Evolutionary conservation across 257 asterid species (phyloP), one percentile per base, ranked within the genome.

Genomic region (Hygrophila difformis): DNA sequence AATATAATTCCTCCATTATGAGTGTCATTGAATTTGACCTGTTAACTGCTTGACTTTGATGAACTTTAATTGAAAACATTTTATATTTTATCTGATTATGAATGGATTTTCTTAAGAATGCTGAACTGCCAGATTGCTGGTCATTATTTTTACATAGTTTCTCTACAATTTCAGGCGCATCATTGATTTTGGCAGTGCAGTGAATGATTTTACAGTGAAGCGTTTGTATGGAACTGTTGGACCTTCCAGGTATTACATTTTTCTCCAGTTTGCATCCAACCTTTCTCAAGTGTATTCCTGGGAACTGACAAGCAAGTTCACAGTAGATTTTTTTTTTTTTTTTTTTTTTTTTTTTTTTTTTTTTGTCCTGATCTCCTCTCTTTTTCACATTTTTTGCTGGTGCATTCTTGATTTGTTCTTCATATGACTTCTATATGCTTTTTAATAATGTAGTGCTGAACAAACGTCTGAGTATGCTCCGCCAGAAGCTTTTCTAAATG

Each of bases 161-260:
- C n/a, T n/a, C n/a, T n/a, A n/a, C n/a, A 35, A 28, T 26, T 59
- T 41, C 79, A 89, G 98, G 94, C 98, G 94, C 63, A 73, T 89
- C 59, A 89, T 89, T 66, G 98, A 85, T 84, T 89, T 89, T 44
- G 98, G 96, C 18, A 89, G 98, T 53, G 91, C 94, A 51, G 70
- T 89, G 70, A 84, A 85, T 67, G 94, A 78, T 65, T 89, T 79
- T 69, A 85, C 98, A 2, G 55, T 82, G 75, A 86, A 82, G 72
- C 83, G 82, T 52, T 76, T 89, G 43, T 89, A 85, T 57, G 96
- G 96, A 15, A 73, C 93, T 47, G 53, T 57, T 40, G 98, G 98
- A 40, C 98, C 98, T 69, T 89, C 96, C 29, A 77, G 98, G 98
- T 89, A 85, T 60, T 52, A 19, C 55, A 36, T 68, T 57, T 60